These are phyloP conservation scores for Arbutus unedo DNA, from an alignment of 148 eudicot species.

Conservation along the genomic window DNA sequence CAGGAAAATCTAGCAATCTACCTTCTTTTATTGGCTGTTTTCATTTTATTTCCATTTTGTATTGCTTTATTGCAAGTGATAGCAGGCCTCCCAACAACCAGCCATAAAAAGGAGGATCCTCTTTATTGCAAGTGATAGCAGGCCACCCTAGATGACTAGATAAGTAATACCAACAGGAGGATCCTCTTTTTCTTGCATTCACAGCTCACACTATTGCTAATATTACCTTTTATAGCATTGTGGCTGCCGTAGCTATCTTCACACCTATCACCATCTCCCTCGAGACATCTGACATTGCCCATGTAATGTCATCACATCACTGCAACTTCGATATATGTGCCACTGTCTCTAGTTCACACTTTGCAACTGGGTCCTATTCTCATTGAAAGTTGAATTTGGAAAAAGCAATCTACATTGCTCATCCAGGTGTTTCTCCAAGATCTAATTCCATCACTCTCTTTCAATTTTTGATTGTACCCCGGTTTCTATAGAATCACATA, in stretches of 20 bases:
- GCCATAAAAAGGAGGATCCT: too few species aligned
- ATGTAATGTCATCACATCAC: not conserved
- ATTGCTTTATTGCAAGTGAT: not conserved
- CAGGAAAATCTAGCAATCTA: not conserved
- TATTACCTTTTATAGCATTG: not conserved
- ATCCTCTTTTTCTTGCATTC: not conserved
- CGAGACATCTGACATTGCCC: not conserved
- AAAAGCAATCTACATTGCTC: not conserved
- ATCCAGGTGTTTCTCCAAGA: not conserved
- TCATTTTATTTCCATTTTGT: not conserved
- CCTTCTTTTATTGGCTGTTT: not conserved
- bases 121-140: not conserved
- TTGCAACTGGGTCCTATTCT: not conserved
- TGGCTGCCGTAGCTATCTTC: not conserved
- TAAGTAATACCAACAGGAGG: not conserved
- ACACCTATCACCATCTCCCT: constrained; percentile 1
- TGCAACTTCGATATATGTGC: not conserved
- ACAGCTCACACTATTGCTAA: not conserved
- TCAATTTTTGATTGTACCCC: not conserved
- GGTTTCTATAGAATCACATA: not conserved
- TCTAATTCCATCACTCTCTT: not conserved
- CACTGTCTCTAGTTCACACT: not conserved
- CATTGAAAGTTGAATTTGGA: not conserved
- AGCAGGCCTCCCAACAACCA: not conserved
- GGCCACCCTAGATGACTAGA: not conserved